Evolutionary conservation across 2,329 filamentous ascomycete genomes (phyloP), one percentile per base, ranked within the genome.

Genomic region (Cylindrodendrum hubeiense): DNA sequence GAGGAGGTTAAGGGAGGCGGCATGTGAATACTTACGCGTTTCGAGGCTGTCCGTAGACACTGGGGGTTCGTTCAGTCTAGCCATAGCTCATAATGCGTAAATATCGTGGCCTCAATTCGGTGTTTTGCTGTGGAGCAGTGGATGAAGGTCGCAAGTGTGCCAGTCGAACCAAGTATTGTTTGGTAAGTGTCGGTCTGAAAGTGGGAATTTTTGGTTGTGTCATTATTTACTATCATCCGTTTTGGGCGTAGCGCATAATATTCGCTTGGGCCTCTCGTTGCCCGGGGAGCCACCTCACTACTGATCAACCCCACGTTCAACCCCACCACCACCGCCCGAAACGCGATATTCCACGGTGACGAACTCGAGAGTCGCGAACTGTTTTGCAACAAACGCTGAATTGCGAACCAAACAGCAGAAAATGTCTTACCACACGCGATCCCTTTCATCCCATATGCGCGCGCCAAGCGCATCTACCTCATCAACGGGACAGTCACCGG

Each of bases 41-140:
- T 95, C 92, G 71, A 93, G 80, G 76, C 84, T 90, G 81, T 94
- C 92, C 77, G 85, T 85, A 75, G 91, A 87, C 81, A 86, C 82
- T 68, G 89, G 86, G 76, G 88, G 87, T 84, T 94, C 92, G 82
- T 95, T 95, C 72, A 95, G 86, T 82, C 92, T 88, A 82, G 93
- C 93, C 93, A 95, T 95, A 74, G 80, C 78, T 83, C 84, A 79
- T 78, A 75, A 71, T 78, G 74, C 53, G 67, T 52, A 52, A 66
- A 56, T 53, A 59, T 28, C 53, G 50, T 34, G 44, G 37, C 53
- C 30, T 59, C 22, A 56, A 56, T 51, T 46, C 53, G 41, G 33
- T 21, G 47, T 39, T 62, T 63, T 54, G 66, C 65, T 69, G 61
- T 67, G 51, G 63, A 69, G 65, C 68, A 54, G 43, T 60, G 51